Percentiles rank a stretch among this genome's conserved stretches.
Conservation (phyloP, 768 basidiomycete species). For the Leccinum longicurvipes region DNA sequence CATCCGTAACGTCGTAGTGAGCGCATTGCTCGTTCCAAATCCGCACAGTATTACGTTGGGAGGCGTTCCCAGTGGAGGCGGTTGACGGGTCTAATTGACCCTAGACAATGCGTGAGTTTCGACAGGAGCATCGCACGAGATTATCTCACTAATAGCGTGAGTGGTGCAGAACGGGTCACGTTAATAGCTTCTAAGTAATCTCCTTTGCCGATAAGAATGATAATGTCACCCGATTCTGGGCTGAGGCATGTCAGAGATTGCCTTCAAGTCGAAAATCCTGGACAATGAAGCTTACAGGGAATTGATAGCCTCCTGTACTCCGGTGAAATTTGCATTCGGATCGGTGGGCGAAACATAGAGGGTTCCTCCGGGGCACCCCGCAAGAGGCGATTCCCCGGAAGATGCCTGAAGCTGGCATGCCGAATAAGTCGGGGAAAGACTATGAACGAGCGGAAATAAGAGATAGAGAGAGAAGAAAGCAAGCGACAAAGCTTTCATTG, state of each 20-base stretch:
- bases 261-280: not conserved
- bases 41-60: slow-evolving; percentile 47
- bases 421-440: slow-evolving; percentile 46
- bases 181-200: not conserved
- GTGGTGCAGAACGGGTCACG: slow-evolving; percentile 43
- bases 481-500: slow-evolving; percentile 9
- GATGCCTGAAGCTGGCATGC: slow-evolving; percentile 53
- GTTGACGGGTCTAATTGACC: slow-evolving; percentile 47
- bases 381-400: slow-evolving; percentile 38
- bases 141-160: slow-evolving; percentile 49
- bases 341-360: slow-evolving; percentile 56
- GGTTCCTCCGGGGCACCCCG: slow-evolving; percentile 55
- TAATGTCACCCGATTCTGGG: not conserved
- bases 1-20: slow-evolving; percentile 47
- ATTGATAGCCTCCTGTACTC: slow-evolving; percentile 52
- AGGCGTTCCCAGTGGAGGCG: slow-evolving; percentile 40
- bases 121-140: not conserved
- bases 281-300: slow-evolving; percentile 44
- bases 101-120: slow-evolving; percentile 22
- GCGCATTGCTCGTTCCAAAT: slow-evolving; percentile 50
- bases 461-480: slow-evolving; percentile 4
- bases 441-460: slow-evolving; percentile 6
- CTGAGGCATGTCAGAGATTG: not conserved
- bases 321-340: slow-evolving; percentile 42
- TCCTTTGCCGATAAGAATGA: not conserved